These are phyloP conservation scores for Skeletonema costatum DNA, from an alignment of 108 stramenopile species.

Conservation along the genomic window DNA sequence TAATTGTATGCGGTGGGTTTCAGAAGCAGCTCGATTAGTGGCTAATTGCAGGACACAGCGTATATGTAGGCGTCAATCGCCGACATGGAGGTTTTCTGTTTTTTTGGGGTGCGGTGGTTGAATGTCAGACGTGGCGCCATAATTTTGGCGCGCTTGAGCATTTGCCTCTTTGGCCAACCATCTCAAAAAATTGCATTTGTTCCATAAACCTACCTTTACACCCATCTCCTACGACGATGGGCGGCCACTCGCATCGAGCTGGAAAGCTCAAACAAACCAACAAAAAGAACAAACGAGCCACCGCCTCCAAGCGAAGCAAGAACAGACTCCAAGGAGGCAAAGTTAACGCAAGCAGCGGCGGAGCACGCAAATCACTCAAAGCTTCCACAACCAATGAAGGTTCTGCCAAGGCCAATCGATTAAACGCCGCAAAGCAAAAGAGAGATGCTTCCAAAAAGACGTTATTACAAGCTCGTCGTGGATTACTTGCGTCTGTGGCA, in stretches of 20 bases:
- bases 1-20: too few species aligned
- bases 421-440: conserved; percentile 64
- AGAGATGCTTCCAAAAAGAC: conserved; percentile 58
- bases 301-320: conserved; percentile 70
- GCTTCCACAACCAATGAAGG: conserved; percentile 3
- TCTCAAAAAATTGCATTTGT: neutral
- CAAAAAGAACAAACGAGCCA: conserved; percentile 82
- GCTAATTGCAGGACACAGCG: too few species aligned
- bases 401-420: conserved; percentile 73
- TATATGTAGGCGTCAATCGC: too few species aligned
- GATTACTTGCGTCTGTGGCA: conserved; percentile 30
- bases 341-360: conserved; percentile 36
- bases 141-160: too few species aligned
- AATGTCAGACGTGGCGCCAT: too few species aligned
- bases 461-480: conserved; percentile 53
- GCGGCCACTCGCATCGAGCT: conserved; percentile 48
- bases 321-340: conserved; percentile 68
- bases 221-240: conserved; percentile 3
- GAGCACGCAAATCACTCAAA: conserved; percentile 26
- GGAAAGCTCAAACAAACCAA: conserved; percentile 70
- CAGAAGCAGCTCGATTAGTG: too few species aligned
- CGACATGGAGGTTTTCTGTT: too few species aligned
- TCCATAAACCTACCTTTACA: neutral
- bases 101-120: too few species aligned
- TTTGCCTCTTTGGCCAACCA: neutral